These are phyloP conservation scores for Solanum corneliomulleri DNA, from an alignment of 257 asterid genomes.

Conservation along the genomic window DNA sequence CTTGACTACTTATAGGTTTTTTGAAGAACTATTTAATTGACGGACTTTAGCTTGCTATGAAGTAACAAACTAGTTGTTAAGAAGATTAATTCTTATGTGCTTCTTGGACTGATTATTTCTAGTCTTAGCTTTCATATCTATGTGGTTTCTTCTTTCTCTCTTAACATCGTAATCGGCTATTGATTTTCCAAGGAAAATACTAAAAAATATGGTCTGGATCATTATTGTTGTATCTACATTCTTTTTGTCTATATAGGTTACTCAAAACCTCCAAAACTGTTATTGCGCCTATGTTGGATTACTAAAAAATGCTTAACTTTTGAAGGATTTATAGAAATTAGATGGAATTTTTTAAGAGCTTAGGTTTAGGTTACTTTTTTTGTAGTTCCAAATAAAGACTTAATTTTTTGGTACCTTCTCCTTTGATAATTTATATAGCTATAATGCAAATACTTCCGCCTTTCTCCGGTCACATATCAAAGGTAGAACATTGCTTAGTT, in stretches of 20 bases:
- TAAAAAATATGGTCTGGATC: too few relatives aligned
- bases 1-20: neutral
- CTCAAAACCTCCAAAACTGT: neutral
- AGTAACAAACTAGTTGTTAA: neutral
- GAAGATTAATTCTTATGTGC: neutral
- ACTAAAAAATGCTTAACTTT: neutral
- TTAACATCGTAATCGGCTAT: too few relatives aligned
- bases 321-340: too few relatives aligned
- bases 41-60: neutral
- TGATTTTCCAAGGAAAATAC: too few relatives aligned
- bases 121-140: neutral
- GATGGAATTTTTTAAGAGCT: too few relatives aligned
- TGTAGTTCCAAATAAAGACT: too few relatives aligned
- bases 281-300: neutral
- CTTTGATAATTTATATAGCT: neutral
- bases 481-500: too few relatives aligned
- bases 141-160: neutral
- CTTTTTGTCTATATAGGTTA: too few relatives aligned
- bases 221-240: too few relatives aligned
- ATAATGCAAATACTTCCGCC: too few relatives aligned
- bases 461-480: too few relatives aligned
- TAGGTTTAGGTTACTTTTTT: neutral
- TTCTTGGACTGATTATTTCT: neutral
- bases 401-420: neutral
- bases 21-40: neutral